These are phyloP conservation scores for Pseudocercospora vitis DNA, from an alignment of 2,329 filamentous ascomycete species.

Conservation along the genomic window DNA sequence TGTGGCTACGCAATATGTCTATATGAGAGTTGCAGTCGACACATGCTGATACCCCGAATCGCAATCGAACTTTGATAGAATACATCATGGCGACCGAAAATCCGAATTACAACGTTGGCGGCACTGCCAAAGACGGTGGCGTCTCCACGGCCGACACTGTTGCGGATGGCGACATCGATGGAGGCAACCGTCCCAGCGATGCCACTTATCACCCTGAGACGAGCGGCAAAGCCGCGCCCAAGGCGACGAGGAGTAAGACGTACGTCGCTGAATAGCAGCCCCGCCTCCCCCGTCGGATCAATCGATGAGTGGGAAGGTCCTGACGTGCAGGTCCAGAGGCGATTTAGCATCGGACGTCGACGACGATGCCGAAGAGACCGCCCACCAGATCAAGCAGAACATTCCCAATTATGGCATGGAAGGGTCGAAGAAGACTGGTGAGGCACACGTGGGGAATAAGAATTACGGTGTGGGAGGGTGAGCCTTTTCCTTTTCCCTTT, in stretches of 20 bases:
- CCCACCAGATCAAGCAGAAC: slow-evolving; percentile 12
- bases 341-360: background rate
- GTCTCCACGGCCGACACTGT: slow-evolving; percentile 25
- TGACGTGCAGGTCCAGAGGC: too few species aligned
- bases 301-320: too few species aligned
- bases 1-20: too few species aligned
- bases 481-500: too few species aligned
- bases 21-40: too few species aligned
- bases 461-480: slow-evolving; percentile 29
- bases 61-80: background rate
- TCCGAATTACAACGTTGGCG: slow-evolving; percentile 22
- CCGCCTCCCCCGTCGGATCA: background rate
- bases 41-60: too few species aligned
- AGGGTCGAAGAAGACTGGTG: slow-evolving; percentile 12
- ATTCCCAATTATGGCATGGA: slow-evolving; percentile 13
- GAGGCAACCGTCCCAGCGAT: slow-evolving; percentile 13
- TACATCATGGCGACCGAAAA: slow-evolving; percentile 21
- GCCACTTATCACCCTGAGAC: slow-evolving; percentile 9
- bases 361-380: background rate
- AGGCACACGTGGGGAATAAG: slow-evolving; percentile 20
- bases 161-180: slow-evolving; percentile 21
- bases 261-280: background rate
- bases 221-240: background rate
- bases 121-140: slow-evolving; percentile 25
- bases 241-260: slow-evolving; percentile 12